Evolutionary conservation across 2,329 filamentous ascomycete species (phyloP).

Genomic region (Tolypocladium guangdongense): DNA sequence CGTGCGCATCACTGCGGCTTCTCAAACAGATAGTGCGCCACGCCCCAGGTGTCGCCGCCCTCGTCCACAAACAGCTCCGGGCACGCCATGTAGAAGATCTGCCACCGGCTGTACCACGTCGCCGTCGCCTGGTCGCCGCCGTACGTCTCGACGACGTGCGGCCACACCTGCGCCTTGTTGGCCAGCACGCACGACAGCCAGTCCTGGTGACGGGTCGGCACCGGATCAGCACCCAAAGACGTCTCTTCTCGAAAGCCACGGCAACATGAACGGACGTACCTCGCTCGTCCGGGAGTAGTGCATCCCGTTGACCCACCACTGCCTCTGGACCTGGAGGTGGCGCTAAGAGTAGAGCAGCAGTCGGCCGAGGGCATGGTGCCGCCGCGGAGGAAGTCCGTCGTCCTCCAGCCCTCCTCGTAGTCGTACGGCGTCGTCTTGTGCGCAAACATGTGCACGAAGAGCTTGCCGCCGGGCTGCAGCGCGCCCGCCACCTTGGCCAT

Average conservation of each 20-base stretch:
- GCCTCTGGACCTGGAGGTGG: constrained; percentile 45
- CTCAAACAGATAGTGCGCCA: constrained; percentile 56
- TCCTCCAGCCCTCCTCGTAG: constrained; percentile 66
- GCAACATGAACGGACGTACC: constrained; percentile 22
- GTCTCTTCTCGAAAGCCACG: not conserved
- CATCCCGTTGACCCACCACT: constrained; percentile 62
- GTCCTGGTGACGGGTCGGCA: constrained; percentile 26
- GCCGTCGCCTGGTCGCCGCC: constrained; percentile 41
- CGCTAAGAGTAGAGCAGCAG: constrained; percentile 56
- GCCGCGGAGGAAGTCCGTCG: constrained; percentile 60
- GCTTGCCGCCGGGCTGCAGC: constrained; percentile 51
- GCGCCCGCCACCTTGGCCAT: constrained; percentile 51
- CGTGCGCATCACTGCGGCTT: constrained; percentile 27
- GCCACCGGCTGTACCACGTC: constrained; percentile 60
- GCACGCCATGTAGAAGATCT: constrained; percentile 63
- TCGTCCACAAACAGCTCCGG: constrained; percentile 57
- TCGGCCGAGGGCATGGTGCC: constrained; percentile 62
- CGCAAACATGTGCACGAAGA: constrained; percentile 59
- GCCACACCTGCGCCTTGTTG: constrained; percentile 51
- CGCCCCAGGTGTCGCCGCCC: constrained; percentile 57
- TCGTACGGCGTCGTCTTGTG: constrained; percentile 58
- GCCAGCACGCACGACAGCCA: constrained; percentile 51
- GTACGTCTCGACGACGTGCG: constrained; percentile 53
- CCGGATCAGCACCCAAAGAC: not conserved
- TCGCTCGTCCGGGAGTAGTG: constrained; percentile 63